Percentiles rank a stretch among this genome's conserved stretches.
These are phyloP conservation scores for Thelonectria rubi DNA, from an alignment of 2,329 filamentous ascomycete genomes.

Conservation along the genomic window DNA sequence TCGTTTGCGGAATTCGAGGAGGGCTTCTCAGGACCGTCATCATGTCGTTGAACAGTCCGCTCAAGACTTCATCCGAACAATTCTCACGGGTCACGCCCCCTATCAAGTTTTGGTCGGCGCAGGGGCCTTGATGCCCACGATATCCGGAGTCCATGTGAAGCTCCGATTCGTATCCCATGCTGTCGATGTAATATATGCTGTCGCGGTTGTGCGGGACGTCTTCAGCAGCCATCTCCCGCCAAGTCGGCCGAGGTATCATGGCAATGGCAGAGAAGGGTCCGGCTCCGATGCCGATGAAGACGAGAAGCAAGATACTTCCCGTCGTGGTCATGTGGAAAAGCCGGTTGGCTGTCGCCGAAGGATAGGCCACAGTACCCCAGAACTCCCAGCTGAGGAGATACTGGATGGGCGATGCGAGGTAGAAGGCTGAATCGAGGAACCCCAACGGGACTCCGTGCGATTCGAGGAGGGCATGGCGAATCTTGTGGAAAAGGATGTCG, in stretches of 20 bases:
- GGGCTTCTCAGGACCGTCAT: background rate
- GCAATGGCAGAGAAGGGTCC: background rate
- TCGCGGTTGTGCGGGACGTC: background rate
- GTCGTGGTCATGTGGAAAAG: background rate
- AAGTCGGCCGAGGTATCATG: constrained; percentile 1
- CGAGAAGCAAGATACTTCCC: background rate
- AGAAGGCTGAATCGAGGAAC: background rate
- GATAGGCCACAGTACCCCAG: background rate
- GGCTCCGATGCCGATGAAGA: background rate
- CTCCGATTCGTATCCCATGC: background rate
- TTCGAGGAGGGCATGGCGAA: background rate
- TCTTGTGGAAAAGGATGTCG: background rate
- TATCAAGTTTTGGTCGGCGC: background rate
- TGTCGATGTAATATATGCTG: background rate
- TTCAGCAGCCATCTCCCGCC: background rate
- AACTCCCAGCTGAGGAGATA: constrained; percentile 10
- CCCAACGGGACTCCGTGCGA: background rate
- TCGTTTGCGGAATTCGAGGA: background rate
- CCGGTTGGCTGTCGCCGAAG: background rate
- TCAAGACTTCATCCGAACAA: background rate
- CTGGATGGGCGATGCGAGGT: background rate
- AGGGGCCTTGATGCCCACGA: background rate
- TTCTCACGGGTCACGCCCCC: background rate
- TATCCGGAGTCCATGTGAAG: background rate
- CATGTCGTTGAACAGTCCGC: background rate